Evolutionary conservation across 352 stramenopile genomes (phyloP).

Genomic region (Phytophthora parvispora): DNA sequence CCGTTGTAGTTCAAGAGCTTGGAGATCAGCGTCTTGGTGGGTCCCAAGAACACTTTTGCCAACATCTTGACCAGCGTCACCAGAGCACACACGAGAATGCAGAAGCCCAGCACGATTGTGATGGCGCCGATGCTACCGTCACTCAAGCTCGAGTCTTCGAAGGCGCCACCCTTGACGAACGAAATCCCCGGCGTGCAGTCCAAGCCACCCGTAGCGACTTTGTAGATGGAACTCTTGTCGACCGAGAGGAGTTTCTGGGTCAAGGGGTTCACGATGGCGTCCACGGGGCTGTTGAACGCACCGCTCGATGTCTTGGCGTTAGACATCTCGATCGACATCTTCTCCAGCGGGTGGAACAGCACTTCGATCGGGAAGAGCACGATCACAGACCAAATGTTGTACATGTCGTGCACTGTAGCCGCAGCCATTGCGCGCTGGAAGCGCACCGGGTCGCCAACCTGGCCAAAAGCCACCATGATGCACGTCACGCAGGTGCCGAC

Average conservation of each 20-base stretch:
- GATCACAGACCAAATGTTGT: slow-evolving; percentile 89
- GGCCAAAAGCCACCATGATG: slow-evolving; percentile 91
- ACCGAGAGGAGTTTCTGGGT: slow-evolving; percentile 33
- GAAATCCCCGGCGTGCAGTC: slow-evolving; percentile 30
- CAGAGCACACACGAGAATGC: slow-evolving; percentile 50
- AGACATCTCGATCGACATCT: slow-evolving; percentile 49
- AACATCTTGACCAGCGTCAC: slow-evolving; percentile 56
- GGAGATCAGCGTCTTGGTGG: slow-evolving; percentile 83
- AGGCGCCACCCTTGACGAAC: slow-evolving; percentile 46
- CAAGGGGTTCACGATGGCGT: slow-evolving; percentile 49
- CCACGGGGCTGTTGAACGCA: slow-evolving; percentile 48
- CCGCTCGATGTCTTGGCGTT: slow-evolving; percentile 33
- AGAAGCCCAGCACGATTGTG: slow-evolving; percentile 46
- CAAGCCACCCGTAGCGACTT: slow-evolving; percentile 29
- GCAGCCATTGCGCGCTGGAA: slow-evolving; percentile 68
- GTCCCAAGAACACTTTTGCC: slow-evolving; percentile 71
- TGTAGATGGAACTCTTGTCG: slow-evolving; percentile 44
- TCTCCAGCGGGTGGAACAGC: slow-evolving; percentile 60
- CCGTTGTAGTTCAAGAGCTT: slow-evolving; percentile 90
- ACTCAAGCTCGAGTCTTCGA: slow-evolving; percentile 32
- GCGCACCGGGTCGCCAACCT: slow-evolving; percentile 73
- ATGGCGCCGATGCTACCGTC: slow-evolving; percentile 52
- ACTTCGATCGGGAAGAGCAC: slow-evolving; percentile 80
- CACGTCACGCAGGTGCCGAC: slow-evolving; percentile 90
- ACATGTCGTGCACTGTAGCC: slow-evolving; percentile 70